These are phyloP conservation scores for Trichophyton simii DNA, from an alignment of 2,329 filamentous ascomycete species.

Conservation along the genomic window DNA sequence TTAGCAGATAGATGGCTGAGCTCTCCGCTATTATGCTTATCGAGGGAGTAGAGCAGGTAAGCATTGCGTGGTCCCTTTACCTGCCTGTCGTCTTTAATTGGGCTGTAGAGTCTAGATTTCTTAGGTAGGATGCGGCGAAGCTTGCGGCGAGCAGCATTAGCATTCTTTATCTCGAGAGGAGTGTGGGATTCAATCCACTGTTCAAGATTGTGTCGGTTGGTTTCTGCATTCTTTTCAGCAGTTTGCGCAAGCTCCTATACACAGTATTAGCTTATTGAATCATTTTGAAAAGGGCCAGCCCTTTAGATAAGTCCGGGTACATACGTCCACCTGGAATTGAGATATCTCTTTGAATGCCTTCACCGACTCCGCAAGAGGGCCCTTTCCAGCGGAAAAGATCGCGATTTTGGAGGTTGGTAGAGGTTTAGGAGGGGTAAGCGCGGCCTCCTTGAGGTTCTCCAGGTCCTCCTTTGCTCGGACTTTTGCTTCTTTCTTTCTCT, in stretches of 20 bases:
- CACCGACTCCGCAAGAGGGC: conserved; percentile 10
- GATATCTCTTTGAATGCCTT: conserved; percentile 24
- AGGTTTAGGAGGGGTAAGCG: conserved; percentile 25
- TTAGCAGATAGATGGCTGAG: conserved; percentile 33
- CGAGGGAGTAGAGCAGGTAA: conserved; percentile 32
- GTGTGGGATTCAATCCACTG: conserved; percentile 45
- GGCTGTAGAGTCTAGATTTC: conserved; percentile 12
- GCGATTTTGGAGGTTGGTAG: conserved; percentile 19
- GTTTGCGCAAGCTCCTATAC: conserved; percentile 32
- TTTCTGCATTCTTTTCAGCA: conserved; percentile 37
- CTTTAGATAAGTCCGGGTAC: background rate
- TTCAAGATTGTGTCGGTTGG: conserved; percentile 35
- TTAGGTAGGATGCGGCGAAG: conserved; percentile 18
- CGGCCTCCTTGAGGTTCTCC: conserved; percentile 23
- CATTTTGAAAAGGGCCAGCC: background rate
- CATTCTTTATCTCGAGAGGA: conserved; percentile 44
- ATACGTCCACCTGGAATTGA: conserved; percentile 27
- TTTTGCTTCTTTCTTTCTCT: conserved; percentile 19
- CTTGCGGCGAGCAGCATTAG: conserved; percentile 45
- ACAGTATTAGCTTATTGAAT: background rate
- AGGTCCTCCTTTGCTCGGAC: conserved; percentile 16
- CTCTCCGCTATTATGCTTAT: conserved; percentile 37
- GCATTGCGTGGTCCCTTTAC: conserved; percentile 33
- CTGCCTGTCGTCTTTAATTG: conserved; percentile 43
- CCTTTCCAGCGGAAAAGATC: conserved; percentile 17